phyloP scores from a whole-genome alignment of 2,329 filamentous ascomycete genomes.

The Knoxdaviesia capensis region DNA sequence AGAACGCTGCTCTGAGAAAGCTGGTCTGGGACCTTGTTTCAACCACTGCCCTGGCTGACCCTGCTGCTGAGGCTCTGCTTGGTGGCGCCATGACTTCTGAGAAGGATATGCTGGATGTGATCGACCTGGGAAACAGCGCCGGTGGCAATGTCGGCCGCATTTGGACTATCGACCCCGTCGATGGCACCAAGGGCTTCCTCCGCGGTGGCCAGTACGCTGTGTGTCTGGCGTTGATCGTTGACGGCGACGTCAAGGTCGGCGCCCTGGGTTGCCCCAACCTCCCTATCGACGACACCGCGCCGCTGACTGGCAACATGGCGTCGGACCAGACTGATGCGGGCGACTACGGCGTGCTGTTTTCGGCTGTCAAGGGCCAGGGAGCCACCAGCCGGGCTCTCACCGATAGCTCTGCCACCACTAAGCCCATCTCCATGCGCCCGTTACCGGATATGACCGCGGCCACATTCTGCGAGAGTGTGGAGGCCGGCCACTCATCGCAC shows the following conservation, averaged over 20 bases:
- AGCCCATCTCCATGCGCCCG: slow-evolving; percentile 43
- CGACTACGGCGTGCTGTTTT: slow-evolving; percentile 66
- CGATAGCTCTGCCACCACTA: slow-evolving; percentile 25
- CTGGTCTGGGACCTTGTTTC: slow-evolving; percentile 71
- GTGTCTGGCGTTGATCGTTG: slow-evolving; percentile 76
- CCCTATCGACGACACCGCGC: slow-evolving; percentile 56
- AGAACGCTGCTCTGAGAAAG: slow-evolving; percentile 43
- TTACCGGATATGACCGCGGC: slow-evolving; percentile 57
- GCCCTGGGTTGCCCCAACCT: slow-evolving; percentile 93
- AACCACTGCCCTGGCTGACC: slow-evolving; percentile 35
- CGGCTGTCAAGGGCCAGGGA: slow-evolving; percentile 60
- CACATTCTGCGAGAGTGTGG: slow-evolving; percentile 92
- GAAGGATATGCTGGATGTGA: slow-evolving; percentile 45
- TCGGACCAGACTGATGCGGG: slow-evolving; percentile 54
- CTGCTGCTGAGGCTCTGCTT: slow-evolving; percentile 36
- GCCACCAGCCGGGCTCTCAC: slow-evolving; percentile 59
- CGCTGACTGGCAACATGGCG: slow-evolving; percentile 36
- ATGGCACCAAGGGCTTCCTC: slow-evolving; percentile 94
- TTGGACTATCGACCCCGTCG: slow-evolving; percentile 94
- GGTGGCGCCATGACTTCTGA: slow-evolving; percentile 50
- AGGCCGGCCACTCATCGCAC: slow-evolving; percentile 81
- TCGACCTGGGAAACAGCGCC: slow-evolving; percentile 47
- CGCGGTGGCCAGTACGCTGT: slow-evolving; percentile 94
- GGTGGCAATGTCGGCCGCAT: slow-evolving; percentile 61
- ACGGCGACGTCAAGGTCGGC: slow-evolving; percentile 84